Conservation (phyloP, 768 basidiomycete species). For the Boletus insuetus region DNA sequence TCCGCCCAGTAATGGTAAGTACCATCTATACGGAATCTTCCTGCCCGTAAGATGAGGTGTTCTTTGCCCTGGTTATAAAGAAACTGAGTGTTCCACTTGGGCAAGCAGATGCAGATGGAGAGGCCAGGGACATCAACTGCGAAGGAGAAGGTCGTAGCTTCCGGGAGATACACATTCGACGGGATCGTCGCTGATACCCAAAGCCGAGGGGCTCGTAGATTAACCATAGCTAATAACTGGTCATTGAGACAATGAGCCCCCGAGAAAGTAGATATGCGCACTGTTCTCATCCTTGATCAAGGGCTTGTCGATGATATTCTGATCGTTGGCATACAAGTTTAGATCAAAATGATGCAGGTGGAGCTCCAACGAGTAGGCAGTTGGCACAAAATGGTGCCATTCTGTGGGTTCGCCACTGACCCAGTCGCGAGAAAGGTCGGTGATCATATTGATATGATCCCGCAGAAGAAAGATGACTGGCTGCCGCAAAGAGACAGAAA, state of each 20-base stretch:
- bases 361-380: constrained; percentile 67
- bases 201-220: constrained; percentile 56
- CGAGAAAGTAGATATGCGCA: constrained; percentile 29
- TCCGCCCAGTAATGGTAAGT: constrained; percentile 75
- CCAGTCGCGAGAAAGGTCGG: constrained; percentile 94
- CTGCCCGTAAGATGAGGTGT: constrained; percentile 59
- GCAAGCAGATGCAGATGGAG: constrained; percentile 61
- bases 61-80: constrained; percentile 62
- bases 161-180: constrained; percentile 70
- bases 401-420: constrained; percentile 76
- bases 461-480: constrained; percentile 78
- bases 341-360: constrained; percentile 74
- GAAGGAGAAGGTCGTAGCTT: constrained; percentile 66
- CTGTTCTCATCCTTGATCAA: constrained; percentile 81
- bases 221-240: constrained; percentile 61
- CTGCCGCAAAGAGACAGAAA: constrained; percentile 67
- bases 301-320: constrained; percentile 94
- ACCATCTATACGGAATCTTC: constrained; percentile 55
- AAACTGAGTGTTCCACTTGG: constrained; percentile 86
- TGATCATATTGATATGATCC: constrained; percentile 93
- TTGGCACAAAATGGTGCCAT: constrained; percentile 82
- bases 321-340: constrained; percentile 88
- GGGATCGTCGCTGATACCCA: constrained; percentile 55
- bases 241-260: neutral
- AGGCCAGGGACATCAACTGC: constrained; percentile 56